Evolutionary conservation across 805 yeast genomes (phyloP).

Genomic region (Pichia nanzhaoensis): DNA sequence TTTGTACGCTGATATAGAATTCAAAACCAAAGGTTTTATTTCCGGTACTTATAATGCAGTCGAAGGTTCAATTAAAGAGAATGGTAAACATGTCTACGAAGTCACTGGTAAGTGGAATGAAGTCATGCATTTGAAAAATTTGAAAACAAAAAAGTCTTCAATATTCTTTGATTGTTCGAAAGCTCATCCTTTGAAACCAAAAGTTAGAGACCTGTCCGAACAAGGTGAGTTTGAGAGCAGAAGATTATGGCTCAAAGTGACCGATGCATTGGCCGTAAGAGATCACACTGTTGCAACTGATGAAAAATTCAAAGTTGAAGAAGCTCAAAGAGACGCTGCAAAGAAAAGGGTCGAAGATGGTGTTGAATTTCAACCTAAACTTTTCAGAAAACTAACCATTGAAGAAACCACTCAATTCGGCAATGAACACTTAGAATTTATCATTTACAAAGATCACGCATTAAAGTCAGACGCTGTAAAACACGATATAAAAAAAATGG

Average conservation of each 20-base stretch:
- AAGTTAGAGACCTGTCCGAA: constrained; percentile 68
- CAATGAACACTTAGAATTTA: constrained; percentile 51
- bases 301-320: constrained; percentile 82
- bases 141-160: constrained; percentile 34
- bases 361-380: constrained; percentile 70
- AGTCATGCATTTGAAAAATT: constrained; percentile 58
- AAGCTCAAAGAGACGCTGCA: constrained; percentile 71
- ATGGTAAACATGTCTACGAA: constrained; percentile 53
- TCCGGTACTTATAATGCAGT: constrained; percentile 89
- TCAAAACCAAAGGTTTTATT: constrained; percentile 91
- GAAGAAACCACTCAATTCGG: constrained; percentile 26
- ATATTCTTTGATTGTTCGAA: constrained; percentile 56
- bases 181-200: constrained; percentile 51
- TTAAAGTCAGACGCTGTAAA: constrained; percentile 30
- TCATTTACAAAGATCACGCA: constrained; percentile 46
- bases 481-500: constrained; percentile 42
- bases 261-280: constrained; percentile 70
- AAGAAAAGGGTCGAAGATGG: constrained; percentile 73
- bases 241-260: constrained; percentile 74
- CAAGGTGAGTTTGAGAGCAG: constrained; percentile 82
- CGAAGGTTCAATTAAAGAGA: constrained; percentile 60
- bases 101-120: constrained; percentile 94
- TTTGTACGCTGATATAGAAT: constrained; percentile 75
- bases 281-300: constrained; percentile 82
- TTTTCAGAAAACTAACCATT: constrained; percentile 49